These are phyloP conservation scores for Malassezia sympodialis DNA, from an alignment of 1,284 basidiomycete genomes.

Conservation along the genomic window DNA sequence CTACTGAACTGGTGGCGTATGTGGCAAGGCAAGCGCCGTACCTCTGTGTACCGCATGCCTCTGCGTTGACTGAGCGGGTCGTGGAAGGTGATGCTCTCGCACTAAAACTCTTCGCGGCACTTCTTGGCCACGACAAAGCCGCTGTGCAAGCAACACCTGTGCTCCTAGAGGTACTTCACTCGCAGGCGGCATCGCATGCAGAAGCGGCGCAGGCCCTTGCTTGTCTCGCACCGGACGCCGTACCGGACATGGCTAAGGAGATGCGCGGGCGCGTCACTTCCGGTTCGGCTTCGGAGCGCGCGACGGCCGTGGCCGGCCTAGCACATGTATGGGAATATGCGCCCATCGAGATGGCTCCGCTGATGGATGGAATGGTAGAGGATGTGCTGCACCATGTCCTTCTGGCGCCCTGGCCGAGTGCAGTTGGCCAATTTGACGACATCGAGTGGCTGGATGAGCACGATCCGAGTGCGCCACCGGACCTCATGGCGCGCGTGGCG, in stretches of 20 bases:
- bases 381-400: conserved; percentile 54
- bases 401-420: conserved; percentile 24
- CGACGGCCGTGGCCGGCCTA: conserved; percentile 63
- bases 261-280: conserved; percentile 50
- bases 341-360: conserved; percentile 64
- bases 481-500: conserved; percentile 17
- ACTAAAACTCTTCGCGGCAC: background rate
- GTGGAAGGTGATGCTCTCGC: background rate
- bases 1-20: background rate
- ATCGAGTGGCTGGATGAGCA: conserved; percentile 27
- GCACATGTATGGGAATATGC: conserved; percentile 64
- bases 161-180: background rate
- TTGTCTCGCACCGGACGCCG: background rate
- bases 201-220: conserved; percentile 4
- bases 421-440: conserved; percentile 16
- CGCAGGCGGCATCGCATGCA: background rate
- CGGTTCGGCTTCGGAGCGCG: conserved; percentile 21
- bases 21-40: conserved; percentile 11
- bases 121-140: background rate
- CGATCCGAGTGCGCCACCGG: conserved; percentile 20
- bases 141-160: background rate
- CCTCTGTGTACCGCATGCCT: conserved; percentile 3
- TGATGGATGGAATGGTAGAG: conserved; percentile 67
- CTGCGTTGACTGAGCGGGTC: background rate
- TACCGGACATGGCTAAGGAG: background rate